Percentiles rank a stretch among this genome's conserved stretches.
These are phyloP conservation scores for Strombidium stylifer DNA, from an alignment of 73 alveolate species.

Conservation along the genomic window DNA sequence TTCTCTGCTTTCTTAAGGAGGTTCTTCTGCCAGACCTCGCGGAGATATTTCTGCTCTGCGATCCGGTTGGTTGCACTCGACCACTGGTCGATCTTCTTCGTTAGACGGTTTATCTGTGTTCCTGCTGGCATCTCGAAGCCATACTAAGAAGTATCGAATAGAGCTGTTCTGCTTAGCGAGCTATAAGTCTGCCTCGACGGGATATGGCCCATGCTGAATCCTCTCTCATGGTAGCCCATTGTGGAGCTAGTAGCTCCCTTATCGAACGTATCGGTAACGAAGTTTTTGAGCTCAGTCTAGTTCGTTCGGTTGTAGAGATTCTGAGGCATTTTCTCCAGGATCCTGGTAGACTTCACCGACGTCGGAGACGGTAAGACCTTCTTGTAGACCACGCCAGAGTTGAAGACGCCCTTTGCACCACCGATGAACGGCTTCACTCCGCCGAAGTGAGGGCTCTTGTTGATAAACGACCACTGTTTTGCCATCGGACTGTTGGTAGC, in stretches of 20 bases:
- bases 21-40: neutral
- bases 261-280: too few relatives aligned
- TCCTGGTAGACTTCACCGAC: too few relatives aligned
- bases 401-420: neutral
- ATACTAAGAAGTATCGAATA: neutral
- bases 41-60: conserved; percentile 1
- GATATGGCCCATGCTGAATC: too few relatives aligned
- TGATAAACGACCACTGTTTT: neutral
- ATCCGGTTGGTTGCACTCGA: neutral
- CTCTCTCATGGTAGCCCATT: neutral
- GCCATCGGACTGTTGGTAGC: neutral
- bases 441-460: conserved; percentile 5
- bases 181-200: too few relatives aligned
- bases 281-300: too few relatives aligned
- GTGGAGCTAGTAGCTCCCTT: neutral
- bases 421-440: neutral
- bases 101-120: conserved; percentile 6
- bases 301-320: too few relatives aligned
- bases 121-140: neutral
- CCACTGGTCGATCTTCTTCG: conserved; percentile 19
- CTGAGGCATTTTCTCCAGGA: too few relatives aligned
- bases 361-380: neutral
- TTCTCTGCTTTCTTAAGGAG: conserved; percentile 4
- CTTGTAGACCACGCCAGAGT: neutral
- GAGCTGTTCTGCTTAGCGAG: neutral